Evolutionary conservation across 2,329 filamentous ascomycete genomes (phyloP), one percentile per base, ranked within the genome.

Genomic region (Clarireedia monteithiana): DNA sequence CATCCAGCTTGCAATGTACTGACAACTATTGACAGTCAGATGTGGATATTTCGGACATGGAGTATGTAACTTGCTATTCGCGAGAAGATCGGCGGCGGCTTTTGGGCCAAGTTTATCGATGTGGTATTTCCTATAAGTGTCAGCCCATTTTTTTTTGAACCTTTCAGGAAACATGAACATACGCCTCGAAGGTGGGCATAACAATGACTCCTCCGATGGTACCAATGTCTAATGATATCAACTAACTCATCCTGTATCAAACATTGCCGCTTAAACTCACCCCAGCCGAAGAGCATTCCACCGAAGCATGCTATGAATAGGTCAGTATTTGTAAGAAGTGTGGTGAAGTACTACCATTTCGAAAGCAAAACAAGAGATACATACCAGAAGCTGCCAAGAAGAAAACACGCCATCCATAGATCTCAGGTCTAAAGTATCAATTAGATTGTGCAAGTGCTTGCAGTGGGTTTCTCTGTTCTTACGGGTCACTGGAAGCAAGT

Each of bases 171-270:
- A 39, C 48, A 20, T 15, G 10, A 6, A 61, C 73, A 48, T 70
- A 82, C 74, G 70, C 67, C 66, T 81, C 76, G 63, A 88, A 89
- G 9, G 77, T 76, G 20, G 77, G 72, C 64, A 91, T 78, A 3
- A 86, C 89, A 56, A 92, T 74, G 60, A 92, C 82, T 56, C 84
- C 84, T 47, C 85, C 87, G 77, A 88, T 90, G 9, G 89, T 85
- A 66, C 86, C 84, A 70, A 88, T 85, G 69, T 89, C 86, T 64
- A 50, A 5, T 12, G 3, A 27, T 15, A 15, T 1, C 2, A 42
- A 23, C 49, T 30, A 54, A 36, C 23, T 30, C 30, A n/a, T 0
- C 20, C 7, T 14, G 14, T 27, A 14, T 12, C 14, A 12, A 17
- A 15, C 10, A 6, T 20, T 34, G 48, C 12, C 7, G 12, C 6